Evolutionary conservation across 2,329 filamentous ascomycete genomes (phyloP), one percentile per base, ranked within the genome.

Genomic region (Colletotrichum somersetense): DNA sequence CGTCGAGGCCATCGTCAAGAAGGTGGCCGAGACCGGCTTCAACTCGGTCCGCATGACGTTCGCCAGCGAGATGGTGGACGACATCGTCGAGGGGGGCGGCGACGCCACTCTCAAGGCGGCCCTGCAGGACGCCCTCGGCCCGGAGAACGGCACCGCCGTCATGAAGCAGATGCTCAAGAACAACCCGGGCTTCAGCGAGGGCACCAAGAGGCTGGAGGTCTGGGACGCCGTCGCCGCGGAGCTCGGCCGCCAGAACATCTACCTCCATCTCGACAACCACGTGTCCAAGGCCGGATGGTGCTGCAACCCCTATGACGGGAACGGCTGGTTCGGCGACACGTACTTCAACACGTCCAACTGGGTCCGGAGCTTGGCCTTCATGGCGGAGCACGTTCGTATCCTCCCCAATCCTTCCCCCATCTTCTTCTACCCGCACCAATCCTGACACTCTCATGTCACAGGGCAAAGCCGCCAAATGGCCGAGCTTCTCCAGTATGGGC

Each of bases 1-100:
- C 0, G 80, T 89, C 50, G 78, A 80, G 46, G 79, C 77, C 18
- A 85, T 89, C 53, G 84, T 88, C 2, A 78, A 83, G 18, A 83
- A 83, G 78, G 82, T 88, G 74, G 87, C 86, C 68, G 83, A 83
- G 69, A 77, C 87, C 1, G 86, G 86, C 18, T 85, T 89, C 79
- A 89, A 89, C 75, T 83, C 85, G 1, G 84, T 89, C 18, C 85
- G 88, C 4, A 77, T 89, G 71, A 88, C 87, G 0, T 89, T 86
- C 70, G 86, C 87, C 1, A 89, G 86, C 74, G 83, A 89, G 74
- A 87, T 89, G 86, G 80, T 89, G 46, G 87, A 89, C 72, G 80
- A 85, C 73, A 83, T 84, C 71, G 79, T 82, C 53, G 79, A 79
- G 35, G 81, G 82, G 55, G 79, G 77, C 20, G 80, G 79, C 11